Percentiles rank a stretch among this genome's conserved stretches.
These are phyloP conservation scores for Blakeslea trispora DNA, from an alignment of 371 early-diverging fungal genomes.

Conservation along the genomic window DNA sequence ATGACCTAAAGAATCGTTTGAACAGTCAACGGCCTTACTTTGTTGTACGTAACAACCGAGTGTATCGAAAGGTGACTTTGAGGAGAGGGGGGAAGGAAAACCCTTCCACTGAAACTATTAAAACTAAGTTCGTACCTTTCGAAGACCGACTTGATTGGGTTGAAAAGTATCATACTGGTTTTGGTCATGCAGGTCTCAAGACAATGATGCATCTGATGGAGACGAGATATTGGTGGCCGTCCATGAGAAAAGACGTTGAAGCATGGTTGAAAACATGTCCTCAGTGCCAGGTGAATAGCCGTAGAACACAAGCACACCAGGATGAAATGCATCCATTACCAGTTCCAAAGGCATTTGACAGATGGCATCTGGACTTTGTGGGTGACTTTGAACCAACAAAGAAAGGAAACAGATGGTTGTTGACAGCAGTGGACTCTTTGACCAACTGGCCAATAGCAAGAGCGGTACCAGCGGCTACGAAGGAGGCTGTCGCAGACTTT, in stretches of 20 bases:
- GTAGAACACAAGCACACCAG: background rate
- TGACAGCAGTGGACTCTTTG: slow-evolving; percentile 41
- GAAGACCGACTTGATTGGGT: slow-evolving; percentile 10
- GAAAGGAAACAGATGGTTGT: slow-evolving; percentile 23
- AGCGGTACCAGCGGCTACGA: slow-evolving; percentile 12
- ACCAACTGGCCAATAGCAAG: slow-evolving; percentile 45
- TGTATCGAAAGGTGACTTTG: no score
- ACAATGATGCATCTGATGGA: slow-evolving; percentile 8
- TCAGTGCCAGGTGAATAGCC: slow-evolving; percentile 13
- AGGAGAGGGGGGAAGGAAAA: no score
- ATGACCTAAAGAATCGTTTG: no score
- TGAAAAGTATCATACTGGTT: slow-evolving; percentile 1
- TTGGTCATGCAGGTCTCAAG: slow-evolving; percentile 6
- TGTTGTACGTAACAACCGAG: no score
- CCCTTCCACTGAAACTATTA: no score
- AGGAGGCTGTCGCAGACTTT: slow-evolving; percentile 30
- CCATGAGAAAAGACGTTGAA: slow-evolving; percentile 8
- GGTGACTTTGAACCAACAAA: slow-evolving; percentile 26
- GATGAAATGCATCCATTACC: no score
- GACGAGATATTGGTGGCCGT: slow-evolving; percentile 26
- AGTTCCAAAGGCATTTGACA: slow-evolving; percentile 8
- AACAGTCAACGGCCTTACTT: no score
- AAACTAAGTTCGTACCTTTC: slow-evolving; percentile 14
- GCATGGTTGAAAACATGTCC: slow-evolving; percentile 17
- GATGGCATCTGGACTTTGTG: slow-evolving; percentile 33